Evolutionary conservation across 805 yeast genomes (phyloP).

Genomic region (Zygosaccharomyces siamensis): DNA sequence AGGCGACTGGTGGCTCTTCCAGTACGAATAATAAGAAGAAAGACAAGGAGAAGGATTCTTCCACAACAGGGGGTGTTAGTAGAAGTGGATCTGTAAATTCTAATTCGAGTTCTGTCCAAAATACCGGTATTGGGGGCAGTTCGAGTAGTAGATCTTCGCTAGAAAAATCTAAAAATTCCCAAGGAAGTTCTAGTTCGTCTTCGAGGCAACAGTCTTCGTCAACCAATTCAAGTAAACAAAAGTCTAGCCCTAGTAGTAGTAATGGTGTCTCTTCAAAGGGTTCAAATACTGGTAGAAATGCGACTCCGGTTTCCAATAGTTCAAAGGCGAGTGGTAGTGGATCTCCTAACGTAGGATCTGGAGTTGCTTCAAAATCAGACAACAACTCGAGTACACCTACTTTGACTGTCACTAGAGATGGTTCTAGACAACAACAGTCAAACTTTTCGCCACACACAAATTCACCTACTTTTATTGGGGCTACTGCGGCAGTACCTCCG

Average conservation of each 20-base stretch:
- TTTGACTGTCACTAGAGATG: conserved; percentile 1
- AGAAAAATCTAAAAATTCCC: conserved; percentile 14
- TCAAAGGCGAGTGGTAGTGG: conserved; percentile 4
- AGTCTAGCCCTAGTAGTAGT: conserved; percentile 3
- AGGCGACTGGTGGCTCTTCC: conserved; percentile 36
- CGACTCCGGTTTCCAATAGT: conserved; percentile 8
- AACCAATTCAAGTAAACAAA: conserved; percentile 5
- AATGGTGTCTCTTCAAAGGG: conserved; percentile 8
- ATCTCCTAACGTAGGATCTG: not conserved
- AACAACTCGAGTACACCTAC: not conserved
- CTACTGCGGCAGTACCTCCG: conserved; percentile 24
- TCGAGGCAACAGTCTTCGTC: conserved; percentile 9
- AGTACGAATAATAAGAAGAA: conserved; percentile 35
- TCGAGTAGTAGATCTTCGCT: conserved; percentile 13
- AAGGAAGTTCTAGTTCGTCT: conserved; percentile 7
- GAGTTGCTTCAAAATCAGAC: not conserved
- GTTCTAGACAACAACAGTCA: conserved; percentile 3
- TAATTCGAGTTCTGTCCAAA: conserved; percentile 9
- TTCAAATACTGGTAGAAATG: conserved; percentile 8
- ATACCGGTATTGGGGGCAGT: conserved; percentile 16
- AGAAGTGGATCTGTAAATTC: conserved; percentile 9
- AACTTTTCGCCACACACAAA: conserved; percentile 3
- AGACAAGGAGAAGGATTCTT: conserved; percentile 41
- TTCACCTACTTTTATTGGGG: conserved; percentile 27
- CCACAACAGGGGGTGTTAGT: conserved; percentile 18